Percentiles rank a stretch among this genome's conserved stretches.
Evolutionary conservation across 2,329 filamentous ascomycete species (phyloP).

Genomic region (Fusarium coicis): DNA sequence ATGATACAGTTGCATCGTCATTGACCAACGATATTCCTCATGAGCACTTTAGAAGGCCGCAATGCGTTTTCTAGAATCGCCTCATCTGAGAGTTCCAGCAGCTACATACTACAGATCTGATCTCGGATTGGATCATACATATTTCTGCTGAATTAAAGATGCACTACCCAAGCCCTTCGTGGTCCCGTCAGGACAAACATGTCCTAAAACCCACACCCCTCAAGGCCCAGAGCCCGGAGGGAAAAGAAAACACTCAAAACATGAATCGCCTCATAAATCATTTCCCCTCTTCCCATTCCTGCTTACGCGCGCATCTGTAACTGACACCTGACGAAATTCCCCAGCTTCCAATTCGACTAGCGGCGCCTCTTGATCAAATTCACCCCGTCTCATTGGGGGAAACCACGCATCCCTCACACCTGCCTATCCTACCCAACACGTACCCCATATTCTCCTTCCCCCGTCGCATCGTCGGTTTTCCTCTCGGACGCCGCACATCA

Average conservation of each 20-base stretch:
- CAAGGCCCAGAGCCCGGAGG: neutral
- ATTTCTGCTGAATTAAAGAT: neutral
- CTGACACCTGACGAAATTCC: conserved; percentile 31
- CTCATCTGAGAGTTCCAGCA: neutral
- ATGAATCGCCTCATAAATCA: conserved; percentile 25
- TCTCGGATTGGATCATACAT: neutral
- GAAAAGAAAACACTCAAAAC: conserved; percentile 20
- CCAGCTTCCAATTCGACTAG: conserved; percentile 39
- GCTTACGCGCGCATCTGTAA: conserved; percentile 18
- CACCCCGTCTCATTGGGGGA: conserved; percentile 43
- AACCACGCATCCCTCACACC: conserved; percentile 16
- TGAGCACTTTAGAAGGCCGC: neutral
- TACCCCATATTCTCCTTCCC: conserved; percentile 36
- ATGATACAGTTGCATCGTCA: conserved; percentile 27
- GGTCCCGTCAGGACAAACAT: neutral
- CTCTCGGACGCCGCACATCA: conserved; percentile 42
- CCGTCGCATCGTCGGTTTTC: conserved; percentile 42
- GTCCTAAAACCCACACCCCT: conserved; percentile 8
- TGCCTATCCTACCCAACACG: neutral
- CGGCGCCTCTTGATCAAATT: conserved; percentile 44
- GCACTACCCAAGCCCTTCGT: neutral
- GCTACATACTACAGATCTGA: neutral
- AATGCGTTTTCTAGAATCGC: neutral
- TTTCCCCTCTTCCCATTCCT: conserved; percentile 15
- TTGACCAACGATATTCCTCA: conserved; percentile 32